phyloP scores from a whole-genome alignment of 2,329 filamentous ascomycete species.

The Aspergillus amoenus region DNA sequence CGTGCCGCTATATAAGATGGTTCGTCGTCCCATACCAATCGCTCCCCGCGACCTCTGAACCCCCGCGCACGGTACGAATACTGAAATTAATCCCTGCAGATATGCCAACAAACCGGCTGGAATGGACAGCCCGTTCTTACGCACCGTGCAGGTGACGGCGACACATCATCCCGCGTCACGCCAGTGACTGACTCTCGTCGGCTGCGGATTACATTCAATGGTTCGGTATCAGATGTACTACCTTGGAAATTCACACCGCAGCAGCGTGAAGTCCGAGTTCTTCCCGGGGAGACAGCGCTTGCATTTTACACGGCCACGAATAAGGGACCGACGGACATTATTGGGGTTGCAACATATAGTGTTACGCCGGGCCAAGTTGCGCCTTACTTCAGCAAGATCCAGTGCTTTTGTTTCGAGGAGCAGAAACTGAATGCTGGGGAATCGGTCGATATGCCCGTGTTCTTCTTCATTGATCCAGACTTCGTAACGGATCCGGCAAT shows the following conservation, averaged over 20 bases:
- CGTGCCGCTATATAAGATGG: conserved; percentile 68
- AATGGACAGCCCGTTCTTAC: conserved; percentile 89
- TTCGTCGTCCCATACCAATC: conserved; percentile 26
- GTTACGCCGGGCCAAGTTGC: conserved; percentile 95
- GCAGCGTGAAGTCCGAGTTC: conserved; percentile 91
- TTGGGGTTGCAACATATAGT: conserved; percentile 95
- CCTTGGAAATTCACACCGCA: conserved; percentile 98
- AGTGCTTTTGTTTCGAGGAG: conserved; percentile 98
- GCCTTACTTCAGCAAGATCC: conserved; percentile 98
- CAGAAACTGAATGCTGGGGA: conserved; percentile 92
- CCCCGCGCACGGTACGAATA: background rate
- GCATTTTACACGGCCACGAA: conserved; percentile 98
- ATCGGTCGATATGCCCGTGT: conserved; percentile 98
- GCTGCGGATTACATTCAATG: conserved; percentile 93
- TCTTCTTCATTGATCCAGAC: conserved; percentile 98
- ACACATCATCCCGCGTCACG: conserved; percentile 73
- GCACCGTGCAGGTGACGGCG: conserved; percentile 63
- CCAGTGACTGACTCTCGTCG: conserved; percentile 80
- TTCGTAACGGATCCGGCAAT: conserved; percentile 89
- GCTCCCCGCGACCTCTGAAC: background rate
- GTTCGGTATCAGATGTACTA: conserved; percentile 89
- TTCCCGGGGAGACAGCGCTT: conserved; percentile 93
- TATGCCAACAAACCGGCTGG: conserved; percentile 65
- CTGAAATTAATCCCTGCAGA: conserved; percentile 30
- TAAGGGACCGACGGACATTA: conserved; percentile 85